Base-by-base conservation (phyloP, 1,284 basidiomycete genomes). In the Pyrrhoderma noxium region DNA sequence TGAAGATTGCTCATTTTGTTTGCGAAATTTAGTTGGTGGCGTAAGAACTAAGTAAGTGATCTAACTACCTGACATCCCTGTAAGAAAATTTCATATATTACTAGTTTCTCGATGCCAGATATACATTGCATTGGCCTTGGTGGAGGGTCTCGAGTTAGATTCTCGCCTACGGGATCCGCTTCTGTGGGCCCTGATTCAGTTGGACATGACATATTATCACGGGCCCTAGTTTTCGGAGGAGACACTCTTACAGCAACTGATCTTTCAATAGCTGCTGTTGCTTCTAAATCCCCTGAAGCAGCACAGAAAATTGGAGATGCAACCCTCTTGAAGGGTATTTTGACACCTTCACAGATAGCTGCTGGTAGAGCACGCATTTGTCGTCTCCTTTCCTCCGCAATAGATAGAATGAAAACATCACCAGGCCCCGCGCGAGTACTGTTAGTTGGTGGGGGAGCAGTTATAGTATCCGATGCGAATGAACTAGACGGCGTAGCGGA, bases 361-460 rank as follows among this genome's bases (percentile, higher is more conserved):
- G 71, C 69, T 2, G 68, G 68, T 14, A 54, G 60, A 47, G 66
- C 61, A 25, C 65, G 64, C 16, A 74, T 81, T 55, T 73, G 70
- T 61, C 62, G 58, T 51, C 70, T 77, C 63, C 60, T 82, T 5
- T 79, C 81, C 59, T 64, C 61, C 21, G 61, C 63, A 2, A 58
- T 76, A 8, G 75, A 77, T 57, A 61, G 62, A 22, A 80, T 82
- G 79, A 82, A 82, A 66, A 82, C 79, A 3, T 70, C 68, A 3
- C 69, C 73, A 0, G 75, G 73, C 45, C 69, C 69, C 57, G 69
- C 68, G 39, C 70, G 69, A 3, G 62, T 77, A 2, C 67, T 77
- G 3, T 68, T 80, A 8, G 77, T 78, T 42, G 78, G 77, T 41
- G 78, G 77, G 34, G 74, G 74, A 2, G 69, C 70, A 21, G 71